phyloP scores from a whole-genome alignment of 2,329 filamentous ascomycete genomes.

The Cladosporium sp. region DNA sequence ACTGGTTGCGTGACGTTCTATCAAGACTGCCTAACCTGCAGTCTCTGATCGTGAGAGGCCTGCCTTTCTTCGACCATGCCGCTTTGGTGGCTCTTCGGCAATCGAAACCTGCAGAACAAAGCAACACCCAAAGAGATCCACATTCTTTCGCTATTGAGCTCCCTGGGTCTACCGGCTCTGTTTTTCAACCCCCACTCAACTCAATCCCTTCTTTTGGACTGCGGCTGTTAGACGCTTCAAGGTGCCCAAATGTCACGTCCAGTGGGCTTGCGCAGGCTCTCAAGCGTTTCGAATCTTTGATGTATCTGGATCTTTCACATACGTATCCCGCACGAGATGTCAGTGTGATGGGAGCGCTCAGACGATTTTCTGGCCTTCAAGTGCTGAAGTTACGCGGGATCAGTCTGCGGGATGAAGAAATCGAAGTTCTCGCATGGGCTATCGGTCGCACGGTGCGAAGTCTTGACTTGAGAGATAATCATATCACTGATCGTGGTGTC shows the following conservation, averaged over 20 bases:
- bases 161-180: conserved; percentile 28
- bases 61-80: conserved; percentile 60
- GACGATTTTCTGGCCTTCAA: conserved; percentile 46
- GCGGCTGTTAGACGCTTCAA: conserved; percentile 52
- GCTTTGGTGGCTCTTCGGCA: conserved; percentile 41
- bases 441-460: conserved; percentile 51
- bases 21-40: conserved; percentile 55
- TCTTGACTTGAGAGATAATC: conserved; percentile 54
- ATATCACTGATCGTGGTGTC: conserved; percentile 52
- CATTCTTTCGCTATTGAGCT: conserved; percentile 24
- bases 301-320: conserved; percentile 56
- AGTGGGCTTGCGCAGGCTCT: conserved; percentile 49
- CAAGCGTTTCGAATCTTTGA: conserved; percentile 48
- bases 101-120: conserved; percentile 26
- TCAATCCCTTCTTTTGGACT: conserved; percentile 39
- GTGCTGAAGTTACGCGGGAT: conserved; percentile 54
- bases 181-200: conserved; percentile 17
- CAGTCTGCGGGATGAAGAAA: conserved; percentile 49
- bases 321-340: conserved; percentile 27
- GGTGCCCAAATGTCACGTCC: conserved; percentile 56
- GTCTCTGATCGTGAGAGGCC: conserved; percentile 52
- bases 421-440: conserved; percentile 48
- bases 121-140: conserved; percentile 17
- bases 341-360: conserved; percentile 44
- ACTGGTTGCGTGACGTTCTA: conserved; percentile 56